Conservation (phyloP, 108 stramenopile species). For the Tribonema minus region DNA sequence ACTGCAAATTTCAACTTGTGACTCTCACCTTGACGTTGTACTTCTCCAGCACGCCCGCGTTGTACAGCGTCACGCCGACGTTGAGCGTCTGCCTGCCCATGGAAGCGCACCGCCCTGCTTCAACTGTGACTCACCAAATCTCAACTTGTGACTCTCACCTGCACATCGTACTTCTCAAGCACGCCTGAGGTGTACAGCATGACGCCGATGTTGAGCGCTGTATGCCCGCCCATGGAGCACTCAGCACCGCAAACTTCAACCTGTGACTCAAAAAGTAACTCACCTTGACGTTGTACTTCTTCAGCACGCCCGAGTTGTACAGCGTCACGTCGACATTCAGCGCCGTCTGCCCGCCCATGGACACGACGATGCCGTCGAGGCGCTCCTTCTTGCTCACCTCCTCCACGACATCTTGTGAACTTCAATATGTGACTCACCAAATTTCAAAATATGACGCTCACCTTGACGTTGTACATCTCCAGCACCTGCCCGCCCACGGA, state of each 20-base stretch:
- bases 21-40: constrained; percentile 60
- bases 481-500: too few species aligned
- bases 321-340: constrained; percentile 94
- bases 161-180: constrained; percentile 74
- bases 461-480: constrained; percentile 50
- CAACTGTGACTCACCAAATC: too few species aligned
- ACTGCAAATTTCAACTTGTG: too few species aligned
- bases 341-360: constrained; percentile 99
- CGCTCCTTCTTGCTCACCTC: constrained; percentile 94
- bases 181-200: constrained; percentile 78
- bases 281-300: constrained; percentile 58
- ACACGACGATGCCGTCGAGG: constrained; percentile 96
- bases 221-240: constrained; percentile 98
- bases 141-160: too few species aligned
- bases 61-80: constrained; percentile 88
- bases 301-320: constrained; percentile 68
- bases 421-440: too few species aligned
- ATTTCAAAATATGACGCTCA: too few species aligned
- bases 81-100: constrained; percentile 99
- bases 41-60: constrained; percentile 62
- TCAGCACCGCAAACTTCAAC: too few species aligned
- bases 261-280: too few species aligned
- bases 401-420: constrained; percentile 81
- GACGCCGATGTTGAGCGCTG: constrained; percentile 92
- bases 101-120: too few species aligned